phyloP scores from a whole-genome alignment of 2,329 filamentous ascomycete species.

The Celoporthe dispersa region DNA sequence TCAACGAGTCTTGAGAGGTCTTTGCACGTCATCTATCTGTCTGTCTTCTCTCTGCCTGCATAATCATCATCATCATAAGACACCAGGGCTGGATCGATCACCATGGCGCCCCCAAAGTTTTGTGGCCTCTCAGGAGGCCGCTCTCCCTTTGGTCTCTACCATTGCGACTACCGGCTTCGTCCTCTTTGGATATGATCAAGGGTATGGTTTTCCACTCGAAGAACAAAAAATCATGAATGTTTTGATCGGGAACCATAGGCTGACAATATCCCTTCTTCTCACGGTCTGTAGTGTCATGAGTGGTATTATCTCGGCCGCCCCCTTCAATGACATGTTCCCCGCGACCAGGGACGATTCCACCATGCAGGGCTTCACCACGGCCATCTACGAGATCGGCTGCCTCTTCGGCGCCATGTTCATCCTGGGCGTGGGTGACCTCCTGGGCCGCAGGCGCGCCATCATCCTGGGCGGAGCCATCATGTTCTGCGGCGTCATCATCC shows the following conservation, averaged over 20 bases:
- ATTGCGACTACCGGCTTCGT: constrained; percentile 68
- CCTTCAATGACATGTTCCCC: constrained; percentile 54
- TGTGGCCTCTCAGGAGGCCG: constrained; percentile 60
- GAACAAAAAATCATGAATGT: not conserved
- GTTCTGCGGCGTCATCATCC: constrained; percentile 64
- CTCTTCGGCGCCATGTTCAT: constrained; percentile 53
- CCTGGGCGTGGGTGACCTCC: constrained; percentile 56
- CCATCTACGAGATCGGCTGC: constrained; percentile 53
- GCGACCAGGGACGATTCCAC: constrained; percentile 48
- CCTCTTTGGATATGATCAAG: constrained; percentile 63
- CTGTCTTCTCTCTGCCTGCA: not conserved
- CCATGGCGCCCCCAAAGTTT: constrained; percentile 50
- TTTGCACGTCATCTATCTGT: not conserved
- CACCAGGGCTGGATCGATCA: not conserved
- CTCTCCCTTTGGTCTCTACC: constrained; percentile 63
- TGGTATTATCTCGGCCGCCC: constrained; percentile 55
- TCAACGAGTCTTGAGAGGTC: not conserved
- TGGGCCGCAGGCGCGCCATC: constrained; percentile 58
- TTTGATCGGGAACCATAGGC: not conserved
- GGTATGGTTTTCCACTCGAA: constrained; percentile 38
- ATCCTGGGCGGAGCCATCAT: constrained; percentile 61
- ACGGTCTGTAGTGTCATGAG: constrained; percentile 49
- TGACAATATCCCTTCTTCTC: constrained; percentile 24
- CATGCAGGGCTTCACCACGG: constrained; percentile 52
- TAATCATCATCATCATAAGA: not conserved